phyloP scores from a whole-genome alignment of 176 grass and related monocot genomes.

The Carex scoparia region DNA sequence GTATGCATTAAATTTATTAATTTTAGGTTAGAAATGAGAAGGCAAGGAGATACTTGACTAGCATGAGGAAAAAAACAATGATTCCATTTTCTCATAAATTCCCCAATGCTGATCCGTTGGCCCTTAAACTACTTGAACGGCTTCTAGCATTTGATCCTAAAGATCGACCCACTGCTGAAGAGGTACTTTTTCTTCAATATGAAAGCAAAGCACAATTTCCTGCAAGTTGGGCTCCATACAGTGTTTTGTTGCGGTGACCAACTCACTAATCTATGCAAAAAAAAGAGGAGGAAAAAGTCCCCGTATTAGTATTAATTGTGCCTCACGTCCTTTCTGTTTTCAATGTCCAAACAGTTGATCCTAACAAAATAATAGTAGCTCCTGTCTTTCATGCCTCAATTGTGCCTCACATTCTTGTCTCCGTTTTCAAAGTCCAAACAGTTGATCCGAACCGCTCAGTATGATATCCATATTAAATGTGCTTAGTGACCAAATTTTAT shows the following conservation, averaged over 20 bases:
- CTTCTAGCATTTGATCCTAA: constrained; percentile 98
- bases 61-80: constrained; percentile 93
- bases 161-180: constrained; percentile 81
- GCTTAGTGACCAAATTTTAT: too few relatives aligned
- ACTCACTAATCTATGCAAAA: background rate
- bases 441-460: too few relatives aligned
- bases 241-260: background rate
- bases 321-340: too few relatives aligned
- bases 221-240: background rate
- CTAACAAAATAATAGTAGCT: too few relatives aligned
- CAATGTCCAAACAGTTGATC: too few relatives aligned
- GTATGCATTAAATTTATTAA: background rate
- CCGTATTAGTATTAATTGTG: background rate
- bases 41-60: constrained; percentile 86
- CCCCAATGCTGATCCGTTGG: constrained; percentile 76
- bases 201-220: background rate
- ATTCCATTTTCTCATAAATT: constrained; percentile 88
- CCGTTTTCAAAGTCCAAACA: too few relatives aligned
- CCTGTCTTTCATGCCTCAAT: too few relatives aligned
- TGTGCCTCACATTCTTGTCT: too few relatives aligned
- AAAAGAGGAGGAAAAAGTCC: background rate
- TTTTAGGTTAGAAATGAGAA: constrained; percentile 91
- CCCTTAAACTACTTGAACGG: constrained; percentile 73
- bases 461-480: too few relatives aligned
- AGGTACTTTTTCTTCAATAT: constrained; percentile 34